Conservation (phyloP, 2,329 filamentous ascomycete genomes). For the Verticillium albo-atrum region DNA sequence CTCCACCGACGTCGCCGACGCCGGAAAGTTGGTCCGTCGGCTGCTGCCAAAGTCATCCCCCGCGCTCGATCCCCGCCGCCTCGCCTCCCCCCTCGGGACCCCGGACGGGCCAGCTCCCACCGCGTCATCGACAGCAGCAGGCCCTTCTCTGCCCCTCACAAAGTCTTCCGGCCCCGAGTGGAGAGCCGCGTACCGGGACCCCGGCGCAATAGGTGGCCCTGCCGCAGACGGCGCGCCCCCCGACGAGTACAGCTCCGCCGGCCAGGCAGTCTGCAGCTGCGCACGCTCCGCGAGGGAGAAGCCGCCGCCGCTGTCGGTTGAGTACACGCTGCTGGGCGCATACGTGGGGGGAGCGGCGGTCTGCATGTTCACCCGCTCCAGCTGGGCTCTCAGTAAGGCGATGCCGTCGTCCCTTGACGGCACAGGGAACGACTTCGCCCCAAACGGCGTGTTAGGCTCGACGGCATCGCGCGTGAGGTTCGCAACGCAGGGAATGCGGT, state of each 20-base stretch:
- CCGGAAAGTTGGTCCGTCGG: not conserved
- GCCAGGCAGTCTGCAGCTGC: too few relatives aligned
- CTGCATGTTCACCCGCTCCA: not conserved
- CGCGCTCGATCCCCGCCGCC: not conserved
- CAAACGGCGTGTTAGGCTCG: not conserved
- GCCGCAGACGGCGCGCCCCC: too few relatives aligned
- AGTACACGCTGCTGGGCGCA: not conserved
- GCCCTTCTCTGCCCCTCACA: not conserved
- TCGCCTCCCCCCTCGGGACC: not conserved
- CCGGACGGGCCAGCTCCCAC: too few relatives aligned
- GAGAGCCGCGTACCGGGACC: too few relatives aligned
- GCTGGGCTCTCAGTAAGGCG: not conserved
- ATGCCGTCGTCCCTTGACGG: not conserved
- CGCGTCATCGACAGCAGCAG: not conserved
- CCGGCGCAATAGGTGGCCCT: too few relatives aligned
- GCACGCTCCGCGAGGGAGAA: too few relatives aligned
- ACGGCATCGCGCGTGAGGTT: not conserved
- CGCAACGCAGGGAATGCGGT: not conserved
- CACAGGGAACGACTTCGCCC: too few relatives aligned
- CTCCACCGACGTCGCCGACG: not conserved
- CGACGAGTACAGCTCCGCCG: too few relatives aligned
- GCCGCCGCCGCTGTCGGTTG: too few relatives aligned
- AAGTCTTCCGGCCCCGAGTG: not conserved
- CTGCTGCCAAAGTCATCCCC: not conserved
- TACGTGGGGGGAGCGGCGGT: not conserved